phyloP scores from a whole-genome alignment of 805 yeast genomes.

The Grigorovia transvaalensis region DNA sequence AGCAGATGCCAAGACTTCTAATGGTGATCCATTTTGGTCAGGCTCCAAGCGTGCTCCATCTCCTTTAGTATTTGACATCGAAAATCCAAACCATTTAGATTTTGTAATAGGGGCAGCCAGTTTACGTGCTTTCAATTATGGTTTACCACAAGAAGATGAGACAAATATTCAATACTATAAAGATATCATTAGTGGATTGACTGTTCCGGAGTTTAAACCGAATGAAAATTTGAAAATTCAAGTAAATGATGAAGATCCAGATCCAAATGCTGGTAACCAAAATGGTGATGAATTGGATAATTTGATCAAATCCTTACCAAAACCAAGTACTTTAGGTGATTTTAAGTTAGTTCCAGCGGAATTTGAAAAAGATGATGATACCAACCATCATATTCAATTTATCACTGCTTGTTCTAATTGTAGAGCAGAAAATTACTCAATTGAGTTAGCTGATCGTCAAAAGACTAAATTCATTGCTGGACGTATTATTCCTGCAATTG shows the following conservation, averaged over 20 bases:
- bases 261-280: conserved; percentile 51
- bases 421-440: conserved; percentile 84
- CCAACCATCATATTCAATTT: conserved; percentile 93
- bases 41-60: conserved; percentile 95
- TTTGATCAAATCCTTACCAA: conserved; percentile 73
- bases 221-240: conserved; percentile 69
- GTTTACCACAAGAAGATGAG: conserved; percentile 62
- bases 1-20: conserved; percentile 77
- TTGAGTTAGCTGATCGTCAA: conserved; percentile 78
- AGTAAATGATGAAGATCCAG: conserved; percentile 79
- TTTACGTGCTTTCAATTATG: conserved; percentile 81
- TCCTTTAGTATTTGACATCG: conserved; percentile 68
- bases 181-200: conserved; percentile 40
- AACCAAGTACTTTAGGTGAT: conserved; percentile 81
- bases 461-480: conserved; percentile 98
- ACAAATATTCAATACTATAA: conserved; percentile 40
- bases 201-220: conserved; percentile 62
- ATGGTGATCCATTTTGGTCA: conserved; percentile 94
- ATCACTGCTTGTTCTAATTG: conserved; percentile 93
- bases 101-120: conserved; percentile 86
- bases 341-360: conserved; percentile 82
- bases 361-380: conserved; percentile 95
- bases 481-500: conserved; percentile 96
- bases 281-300: conserved; percentile 55
- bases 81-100: conserved; percentile 66